Evolutionary conservation across 805 yeast genomes (phyloP), one percentile per base, ranked within the genome.

Genomic region (Priceomyces fermenticarens): DNA sequence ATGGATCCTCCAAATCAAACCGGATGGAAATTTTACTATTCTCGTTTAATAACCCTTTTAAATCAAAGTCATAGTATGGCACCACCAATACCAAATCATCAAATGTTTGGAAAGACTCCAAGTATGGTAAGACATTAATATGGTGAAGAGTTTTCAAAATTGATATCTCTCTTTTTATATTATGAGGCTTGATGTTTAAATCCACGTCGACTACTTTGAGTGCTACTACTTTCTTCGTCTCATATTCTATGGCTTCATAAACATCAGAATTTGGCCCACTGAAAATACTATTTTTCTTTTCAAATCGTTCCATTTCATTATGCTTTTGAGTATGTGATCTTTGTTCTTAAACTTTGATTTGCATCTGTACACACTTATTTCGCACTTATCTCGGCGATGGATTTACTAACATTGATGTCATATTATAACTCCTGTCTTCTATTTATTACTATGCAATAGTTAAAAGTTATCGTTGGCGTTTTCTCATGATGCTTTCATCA

Each of bases 201-300:
- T 70, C 75, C 28, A 47, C 50, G 45, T 69, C 74, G 8, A 68
- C 70, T 5, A 62, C 54, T 42, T 70, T 70, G 38, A 70, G 49
- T 3, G 67, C 67, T n/a, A 60, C 49, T 4, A 34, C 14, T n/a
- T 31, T n/a, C 3, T 40, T 26, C 10, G 36, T 42, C 12, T 33
- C 30, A 1, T 17, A 28, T 30, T 55, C 55, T 14, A 32, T 45
- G 7, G 60, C 65, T 29, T 44, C 43, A 43, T 63, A 67, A 10
- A 69, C 56, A 30, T 58, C 61, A 6, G 69, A 60, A 40, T 58
- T 55, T 2, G 65, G 70, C 10, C 73, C 72, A 23, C 55, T 47
- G 41, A 64, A 63, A 14, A 68, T 46, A 10, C 53, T 39, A 27
- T 43, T 38, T 29, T 53, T 44, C 29, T 58, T 49, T 16, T 30